Conservation (phyloP, 805 yeast genomes). For the Kodamaea restingae region DNA sequence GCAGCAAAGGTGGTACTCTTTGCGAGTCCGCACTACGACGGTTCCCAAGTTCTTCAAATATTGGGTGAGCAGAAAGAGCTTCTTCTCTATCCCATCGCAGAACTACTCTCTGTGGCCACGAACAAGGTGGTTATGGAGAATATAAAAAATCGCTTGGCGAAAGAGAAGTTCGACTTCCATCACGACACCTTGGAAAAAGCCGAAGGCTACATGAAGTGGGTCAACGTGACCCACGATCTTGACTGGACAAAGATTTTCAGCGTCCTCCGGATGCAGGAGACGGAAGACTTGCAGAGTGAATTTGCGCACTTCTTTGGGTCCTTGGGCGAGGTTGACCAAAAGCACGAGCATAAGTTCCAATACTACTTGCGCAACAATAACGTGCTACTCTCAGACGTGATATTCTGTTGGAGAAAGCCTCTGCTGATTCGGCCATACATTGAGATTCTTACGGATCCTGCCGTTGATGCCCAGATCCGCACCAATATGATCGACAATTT, state of each 20-base stretch:
- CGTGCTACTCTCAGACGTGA: conserved; percentile 30
- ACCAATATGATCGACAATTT: conserved; percentile 24
- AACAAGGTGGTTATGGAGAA: background rate
- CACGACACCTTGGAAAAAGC: conserved; percentile 30
- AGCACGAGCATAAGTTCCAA: conserved; percentile 26
- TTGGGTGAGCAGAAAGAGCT: background rate
- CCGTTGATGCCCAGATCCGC: conserved; percentile 24
- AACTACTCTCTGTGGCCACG: conserved; percentile 1
- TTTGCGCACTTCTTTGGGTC: conserved; percentile 27
- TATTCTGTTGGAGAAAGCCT: conserved; percentile 27
- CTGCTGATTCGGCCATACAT: conserved; percentile 18
- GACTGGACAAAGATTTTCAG: conserved; percentile 18
- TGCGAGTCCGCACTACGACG: no score
- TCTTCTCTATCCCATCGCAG: conserved; percentile 9
- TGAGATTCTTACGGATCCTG: conserved; percentile 18
- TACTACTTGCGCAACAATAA: conserved; percentile 40
- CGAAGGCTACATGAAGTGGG: conserved; percentile 30
- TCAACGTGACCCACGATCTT: conserved; percentile 4
- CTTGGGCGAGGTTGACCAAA: background rate
- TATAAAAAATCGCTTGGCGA: background rate
- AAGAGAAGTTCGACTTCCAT: conserved; percentile 29
- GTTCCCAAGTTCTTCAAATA: background rate
- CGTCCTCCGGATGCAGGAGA: conserved; percentile 14
- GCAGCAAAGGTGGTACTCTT: background rate
- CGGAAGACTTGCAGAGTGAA: conserved; percentile 18